Evolutionary conservation across 306 rosid species (phyloP).

Genomic region (Phaseolus lunatus): DNA sequence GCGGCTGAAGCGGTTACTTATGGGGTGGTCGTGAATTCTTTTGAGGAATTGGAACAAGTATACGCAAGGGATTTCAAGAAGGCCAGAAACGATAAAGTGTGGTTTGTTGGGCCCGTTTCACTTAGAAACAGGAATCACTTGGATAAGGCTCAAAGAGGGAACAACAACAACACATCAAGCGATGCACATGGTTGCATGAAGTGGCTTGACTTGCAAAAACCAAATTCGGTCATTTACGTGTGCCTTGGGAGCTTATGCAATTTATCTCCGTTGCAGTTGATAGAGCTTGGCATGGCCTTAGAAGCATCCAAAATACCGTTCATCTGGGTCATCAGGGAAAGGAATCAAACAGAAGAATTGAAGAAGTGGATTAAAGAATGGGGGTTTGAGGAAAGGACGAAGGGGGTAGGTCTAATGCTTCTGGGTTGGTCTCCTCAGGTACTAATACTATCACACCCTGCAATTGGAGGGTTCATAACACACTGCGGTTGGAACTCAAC

Average conservation of each 20-base stretch:
- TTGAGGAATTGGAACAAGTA: constrained; percentile 62
- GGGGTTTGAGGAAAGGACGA: constrained; percentile 56
- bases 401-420: constrained; percentile 50
- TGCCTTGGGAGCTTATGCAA: constrained; percentile 67
- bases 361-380: constrained; percentile 54
- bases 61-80: constrained; percentile 52
- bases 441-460: constrained; percentile 56
- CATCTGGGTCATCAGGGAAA: constrained; percentile 59
- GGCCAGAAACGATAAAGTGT: constrained; percentile 40
- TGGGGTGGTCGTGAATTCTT: constrained; percentile 62
- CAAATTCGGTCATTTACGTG: constrained; percentile 52
- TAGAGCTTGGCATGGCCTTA: constrained; percentile 63
- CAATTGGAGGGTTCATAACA: constrained; percentile 70
- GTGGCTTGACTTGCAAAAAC: constrained; percentile 60
- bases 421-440: constrained; percentile 77
- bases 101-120: constrained; percentile 65
- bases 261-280: constrained; percentile 46
- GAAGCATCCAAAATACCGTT: constrained; percentile 59
- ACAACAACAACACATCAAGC: constrained; percentile 45
- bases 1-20: constrained; percentile 57
- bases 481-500: constrained; percentile 81
- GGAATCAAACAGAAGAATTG: constrained; percentile 50
- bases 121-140: constrained; percentile 43
- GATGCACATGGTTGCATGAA: constrained; percentile 45
- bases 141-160: constrained; percentile 55